Evolutionary conservation across 208 protist genomes (phyloP).

Genomic region (Balamuthia mandrillaris): DNA sequence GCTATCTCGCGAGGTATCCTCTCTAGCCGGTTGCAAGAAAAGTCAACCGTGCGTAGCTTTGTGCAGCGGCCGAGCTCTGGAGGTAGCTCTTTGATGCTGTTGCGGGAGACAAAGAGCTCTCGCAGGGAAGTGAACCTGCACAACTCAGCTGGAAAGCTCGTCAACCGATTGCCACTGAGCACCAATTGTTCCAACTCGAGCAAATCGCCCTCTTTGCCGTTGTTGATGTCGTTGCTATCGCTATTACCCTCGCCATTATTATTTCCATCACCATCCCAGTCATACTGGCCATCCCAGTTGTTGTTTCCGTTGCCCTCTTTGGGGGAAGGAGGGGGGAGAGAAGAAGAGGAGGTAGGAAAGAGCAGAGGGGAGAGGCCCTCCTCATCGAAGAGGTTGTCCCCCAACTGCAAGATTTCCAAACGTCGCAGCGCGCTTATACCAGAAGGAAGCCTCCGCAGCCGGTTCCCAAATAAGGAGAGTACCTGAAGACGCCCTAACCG

Average conservation of each 20-base stretch:
- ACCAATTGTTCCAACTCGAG: constrained; percentile 16
- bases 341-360: too few species aligned
- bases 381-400: constrained; percentile 33
- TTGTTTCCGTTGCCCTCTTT: too few species aligned
- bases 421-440: neutral
- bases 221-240: too few species aligned
- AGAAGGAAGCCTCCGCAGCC: neutral
- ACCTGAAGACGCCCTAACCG: neutral
- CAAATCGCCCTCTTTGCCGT: too few species aligned
- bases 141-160: constrained; percentile 15
- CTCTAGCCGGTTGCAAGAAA: neutral
- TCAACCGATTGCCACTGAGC: constrained; percentile 17
- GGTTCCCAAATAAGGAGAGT: constrained; percentile 14
- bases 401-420: constrained; percentile 5
- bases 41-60: constrained; percentile 9
- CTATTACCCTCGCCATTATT: too few species aligned
- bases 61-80: neutral
- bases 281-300: too few species aligned
- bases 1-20: neutral
- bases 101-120: constrained; percentile 24
- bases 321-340: too few species aligned
- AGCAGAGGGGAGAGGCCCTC: neutral
- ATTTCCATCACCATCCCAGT: too few species aligned
- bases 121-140: neutral
- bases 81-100: constrained; percentile 5